These are phyloP conservation scores for Acer negundo DNA, from an alignment of 345 rosid genomes.

Conservation along the genomic window DNA sequence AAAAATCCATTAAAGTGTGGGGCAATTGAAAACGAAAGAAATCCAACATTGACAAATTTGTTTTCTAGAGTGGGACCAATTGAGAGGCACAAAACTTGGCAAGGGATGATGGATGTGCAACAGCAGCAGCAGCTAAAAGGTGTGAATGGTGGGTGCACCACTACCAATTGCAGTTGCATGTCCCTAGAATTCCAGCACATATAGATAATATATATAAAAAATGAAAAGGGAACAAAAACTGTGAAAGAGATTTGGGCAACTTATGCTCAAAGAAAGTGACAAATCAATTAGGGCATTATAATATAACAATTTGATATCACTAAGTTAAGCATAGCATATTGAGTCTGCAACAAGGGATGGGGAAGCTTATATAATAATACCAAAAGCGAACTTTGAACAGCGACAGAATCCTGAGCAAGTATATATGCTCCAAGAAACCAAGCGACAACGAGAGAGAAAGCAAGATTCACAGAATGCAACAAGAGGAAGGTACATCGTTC, in stretches of 20 bases:
- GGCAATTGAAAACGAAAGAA: neutral
- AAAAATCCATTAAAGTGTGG: no score
- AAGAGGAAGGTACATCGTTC: neutral
- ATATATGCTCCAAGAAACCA: neutral
- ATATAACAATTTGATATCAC: neutral
- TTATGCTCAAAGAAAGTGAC: neutral
- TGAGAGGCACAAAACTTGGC: neutral
- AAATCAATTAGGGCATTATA: neutral
- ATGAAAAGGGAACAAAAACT: neutral
- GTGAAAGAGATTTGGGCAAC: neutral
- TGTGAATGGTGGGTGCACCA: slow-evolving; percentile 11
- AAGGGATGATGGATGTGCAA: neutral
- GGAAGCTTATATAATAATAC: neutral
- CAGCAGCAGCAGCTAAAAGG: neutral
- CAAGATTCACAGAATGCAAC: neutral
- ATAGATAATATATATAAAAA: neutral
- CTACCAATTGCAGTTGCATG: slow-evolving; percentile 4
- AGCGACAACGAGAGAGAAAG: neutral
- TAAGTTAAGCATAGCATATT: neutral
- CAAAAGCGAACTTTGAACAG: neutral
- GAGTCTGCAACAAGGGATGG: neutral
- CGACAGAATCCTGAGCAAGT: neutral
- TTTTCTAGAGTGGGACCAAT: neutral
- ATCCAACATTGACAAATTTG: neutral
- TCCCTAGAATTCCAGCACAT: slow-evolving; percentile 5